Conservation (phyloP, 805 yeast species). For the Debaryomyces hansenii region DNA sequence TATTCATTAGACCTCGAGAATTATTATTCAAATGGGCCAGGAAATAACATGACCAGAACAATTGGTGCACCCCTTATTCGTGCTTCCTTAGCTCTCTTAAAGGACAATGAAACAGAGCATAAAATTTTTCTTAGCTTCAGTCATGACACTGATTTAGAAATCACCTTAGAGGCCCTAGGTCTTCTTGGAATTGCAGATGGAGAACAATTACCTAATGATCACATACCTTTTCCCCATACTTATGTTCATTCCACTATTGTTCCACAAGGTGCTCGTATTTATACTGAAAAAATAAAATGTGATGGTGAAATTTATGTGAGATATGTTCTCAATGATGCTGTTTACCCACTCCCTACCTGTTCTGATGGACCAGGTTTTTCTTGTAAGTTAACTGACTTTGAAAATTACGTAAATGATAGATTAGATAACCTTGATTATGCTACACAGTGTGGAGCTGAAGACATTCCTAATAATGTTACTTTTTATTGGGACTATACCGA, state of each 20-base stretch:
- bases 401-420: conserved; percentile 27
- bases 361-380: conserved; percentile 43
- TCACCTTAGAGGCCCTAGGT: conserved; percentile 57
- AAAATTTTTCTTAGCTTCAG: conserved; percentile 69
- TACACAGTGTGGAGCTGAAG: conserved; percentile 24
- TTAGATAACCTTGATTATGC: conserved; percentile 24
- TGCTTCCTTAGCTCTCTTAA: conserved; percentile 48
- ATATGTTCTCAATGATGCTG: conserved; percentile 41
- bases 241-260: conserved; percentile 43
- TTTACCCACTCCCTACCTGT: conserved; percentile 34
- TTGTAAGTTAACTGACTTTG: conserved; percentile 37
- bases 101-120: conserved; percentile 40
- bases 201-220: conserved; percentile 43
- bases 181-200: conserved; percentile 49
- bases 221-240: conserved; percentile 46
- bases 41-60: conserved; percentile 55
- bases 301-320: conserved; percentile 33
- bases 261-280: conserved; percentile 42
- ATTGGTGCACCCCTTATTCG: conserved; percentile 59
- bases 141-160: conserved; percentile 69
- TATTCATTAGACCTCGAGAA: conserved; percentile 59
- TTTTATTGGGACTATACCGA: conserved; percentile 44
- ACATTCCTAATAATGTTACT: conserved; percentile 27
- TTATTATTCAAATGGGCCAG: conserved; percentile 66
- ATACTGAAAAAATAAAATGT: conserved; percentile 37